Percentiles rank a stretch among this genome's conserved stretches.
phyloP scores from a whole-genome alignment of 2,329 filamentous ascomycete genomes.

The Kalmusia sp. region DNA sequence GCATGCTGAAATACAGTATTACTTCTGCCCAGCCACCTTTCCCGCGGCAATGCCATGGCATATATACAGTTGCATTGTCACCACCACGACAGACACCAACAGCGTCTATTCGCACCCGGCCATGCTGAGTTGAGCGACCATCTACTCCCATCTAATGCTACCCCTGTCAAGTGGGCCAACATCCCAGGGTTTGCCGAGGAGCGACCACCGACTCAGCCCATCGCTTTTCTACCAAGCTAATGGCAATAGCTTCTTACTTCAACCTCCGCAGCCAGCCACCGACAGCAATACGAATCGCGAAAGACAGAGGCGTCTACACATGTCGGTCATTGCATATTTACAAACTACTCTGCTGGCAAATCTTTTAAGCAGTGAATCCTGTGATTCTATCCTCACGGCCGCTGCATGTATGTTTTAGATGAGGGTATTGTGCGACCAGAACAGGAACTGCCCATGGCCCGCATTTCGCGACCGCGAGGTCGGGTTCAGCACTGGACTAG shows the following conservation, averaged over 20 bases:
- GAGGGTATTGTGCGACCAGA: neutral
- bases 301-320: neutral
- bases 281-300: neutral
- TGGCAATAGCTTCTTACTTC: neutral
- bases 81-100: neutral
- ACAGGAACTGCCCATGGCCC: neutral
- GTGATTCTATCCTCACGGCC: no score
- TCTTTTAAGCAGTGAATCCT: no score
- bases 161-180: neutral
- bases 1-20: no score
- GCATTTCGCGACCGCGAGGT: neutral
- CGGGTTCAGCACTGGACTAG: neutral
- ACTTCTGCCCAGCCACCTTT: no score
- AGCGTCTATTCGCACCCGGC: neutral
- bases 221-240: neutral
- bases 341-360: neutral
- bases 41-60: no score
- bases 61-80: no score
- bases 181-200: neutral
- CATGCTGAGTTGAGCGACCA: neutral
- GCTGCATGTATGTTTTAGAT: no score
- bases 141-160: neutral
- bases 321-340: neutral
- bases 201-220: neutral
- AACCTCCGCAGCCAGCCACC: neutral